Conservation (phyloP, 208 protist species). For the Zelonia costaricensis region DNA sequence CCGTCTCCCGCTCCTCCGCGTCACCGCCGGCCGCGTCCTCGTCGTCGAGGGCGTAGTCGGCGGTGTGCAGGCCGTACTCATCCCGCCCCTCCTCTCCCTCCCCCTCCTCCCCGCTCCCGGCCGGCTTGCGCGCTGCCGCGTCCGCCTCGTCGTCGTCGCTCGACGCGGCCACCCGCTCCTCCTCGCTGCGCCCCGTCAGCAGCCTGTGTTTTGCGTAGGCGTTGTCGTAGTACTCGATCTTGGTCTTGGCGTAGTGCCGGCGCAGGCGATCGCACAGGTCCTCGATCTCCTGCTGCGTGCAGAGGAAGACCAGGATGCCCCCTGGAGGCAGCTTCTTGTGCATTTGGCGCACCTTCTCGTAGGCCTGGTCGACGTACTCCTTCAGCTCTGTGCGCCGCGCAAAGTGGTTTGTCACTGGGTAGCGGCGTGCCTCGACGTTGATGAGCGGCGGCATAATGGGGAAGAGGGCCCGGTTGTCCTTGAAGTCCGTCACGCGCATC, state of each 20-base stretch:
- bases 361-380: slow-evolving; percentile 95
- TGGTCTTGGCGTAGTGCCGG: slow-evolving; percentile 75
- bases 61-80: slow-evolving; percentile 34
- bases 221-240: slow-evolving; percentile 87
- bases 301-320: slow-evolving; percentile 98
- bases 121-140: slow-evolving; percentile 1
- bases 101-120: too few species aligned
- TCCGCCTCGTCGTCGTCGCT: slow-evolving; percentile 17
- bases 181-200: slow-evolving; percentile 46
- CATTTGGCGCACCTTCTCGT: slow-evolving; percentile 96
- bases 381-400: slow-evolving; percentile 90
- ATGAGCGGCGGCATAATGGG: slow-evolving; percentile 93
- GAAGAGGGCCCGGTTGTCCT: slow-evolving; percentile 97
- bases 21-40: slow-evolving; percentile 14
- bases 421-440: slow-evolving; percentile 96
- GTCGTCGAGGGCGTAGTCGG: slow-evolving; percentile 58
- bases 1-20: slow-evolving; percentile 20
- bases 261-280: slow-evolving; percentile 84
- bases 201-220: slow-evolving; percentile 68
- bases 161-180: slow-evolving; percentile 26
- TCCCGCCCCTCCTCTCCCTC: slow-evolving; percentile 26
- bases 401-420: slow-evolving; percentile 98
- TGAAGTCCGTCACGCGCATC: slow-evolving; percentile 92
- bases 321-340: slow-evolving; percentile 97
- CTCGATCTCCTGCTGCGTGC: slow-evolving; percentile 96